Percentiles rank a stretch among this genome's conserved stretches.
phyloP scores from a whole-genome alignment of 73 alveolate species.

The Symbiodinium natans region DNA sequence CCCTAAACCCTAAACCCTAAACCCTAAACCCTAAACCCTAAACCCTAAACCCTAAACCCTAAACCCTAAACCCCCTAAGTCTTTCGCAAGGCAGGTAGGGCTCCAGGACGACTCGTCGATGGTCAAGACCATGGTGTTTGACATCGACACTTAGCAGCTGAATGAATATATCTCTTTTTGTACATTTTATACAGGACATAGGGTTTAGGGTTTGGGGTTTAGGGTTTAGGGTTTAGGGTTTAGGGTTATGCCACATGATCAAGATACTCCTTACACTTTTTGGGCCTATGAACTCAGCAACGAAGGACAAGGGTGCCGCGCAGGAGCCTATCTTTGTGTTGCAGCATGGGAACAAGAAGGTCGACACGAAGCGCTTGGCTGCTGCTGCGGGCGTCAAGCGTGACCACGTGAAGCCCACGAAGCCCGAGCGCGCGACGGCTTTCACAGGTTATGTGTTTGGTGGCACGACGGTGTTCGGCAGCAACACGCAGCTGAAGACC shows the following conservation, averaged over 20 bases:
- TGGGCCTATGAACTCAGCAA: too few species aligned
- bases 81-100: neutral
- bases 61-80: too few species aligned
- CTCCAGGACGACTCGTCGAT: neutral
- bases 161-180: too few species aligned
- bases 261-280: too few species aligned
- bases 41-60: too few species aligned
- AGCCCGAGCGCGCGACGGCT: neutral
- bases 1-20: too few species aligned
- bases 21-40: too few species aligned
- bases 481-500: neutral
- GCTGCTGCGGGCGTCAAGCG: neutral
- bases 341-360: neutral
- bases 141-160: too few species aligned
- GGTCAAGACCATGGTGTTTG: neutral
- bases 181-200: too few species aligned
- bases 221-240: too few species aligned
- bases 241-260: too few species aligned
- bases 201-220: too few species aligned
- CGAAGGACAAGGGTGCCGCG: neutral
- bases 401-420: neutral
- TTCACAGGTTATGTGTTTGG: neutral
- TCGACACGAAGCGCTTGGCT: neutral
- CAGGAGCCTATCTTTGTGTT: neutral
- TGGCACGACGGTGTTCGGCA: neutral